phyloP scores from a whole-genome alignment of 2,329 filamentous ascomycete species.

The Curvularia sp. region DNA sequence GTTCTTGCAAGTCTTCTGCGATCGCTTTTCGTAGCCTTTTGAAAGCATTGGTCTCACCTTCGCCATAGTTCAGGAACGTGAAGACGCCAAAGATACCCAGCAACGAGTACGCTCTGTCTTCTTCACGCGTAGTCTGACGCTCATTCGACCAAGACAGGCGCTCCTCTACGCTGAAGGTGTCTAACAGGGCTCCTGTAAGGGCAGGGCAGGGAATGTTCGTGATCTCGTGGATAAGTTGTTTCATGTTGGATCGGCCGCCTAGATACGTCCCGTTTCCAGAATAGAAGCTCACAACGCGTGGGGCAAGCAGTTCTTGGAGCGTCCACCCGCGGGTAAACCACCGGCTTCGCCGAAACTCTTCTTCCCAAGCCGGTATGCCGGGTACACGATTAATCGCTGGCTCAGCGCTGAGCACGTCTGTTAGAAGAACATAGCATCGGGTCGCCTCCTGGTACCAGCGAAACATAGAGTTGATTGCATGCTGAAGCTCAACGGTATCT shows the following conservation, averaged over 20 bases:
- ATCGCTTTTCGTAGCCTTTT: not conserved
- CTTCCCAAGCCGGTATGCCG: not conserved
- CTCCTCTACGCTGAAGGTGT: not conserved
- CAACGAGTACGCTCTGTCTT: not conserved
- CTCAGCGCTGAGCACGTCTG: conserved; percentile 5
- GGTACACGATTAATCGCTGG: not conserved
- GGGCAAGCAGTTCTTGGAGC: conserved; percentile 14
- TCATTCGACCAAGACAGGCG: not conserved
- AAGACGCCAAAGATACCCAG: not conserved
- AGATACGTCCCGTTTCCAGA: not conserved
- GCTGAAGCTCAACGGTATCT: not conserved
- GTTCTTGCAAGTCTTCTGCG: not conserved
- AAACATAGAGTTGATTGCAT: conserved; percentile 15
- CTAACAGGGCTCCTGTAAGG: not conserved
- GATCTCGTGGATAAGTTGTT: conserved; percentile 2
- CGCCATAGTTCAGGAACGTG: conserved; percentile 3
- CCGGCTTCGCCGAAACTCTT: conserved; percentile 9
- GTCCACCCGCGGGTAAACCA: conserved; percentile 15
- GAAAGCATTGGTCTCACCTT: conserved; percentile 4
- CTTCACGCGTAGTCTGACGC: not conserved
- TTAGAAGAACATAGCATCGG: conserved; percentile 13
- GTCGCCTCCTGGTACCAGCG: conserved; percentile 5
- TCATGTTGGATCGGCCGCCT: not conserved
- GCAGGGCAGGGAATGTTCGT: not conserved
- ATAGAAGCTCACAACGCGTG: not conserved